These are phyloP conservation scores for Penicillium glabrum DNA, from an alignment of 2,329 filamentous ascomycete species.

Conservation along the genomic window DNA sequence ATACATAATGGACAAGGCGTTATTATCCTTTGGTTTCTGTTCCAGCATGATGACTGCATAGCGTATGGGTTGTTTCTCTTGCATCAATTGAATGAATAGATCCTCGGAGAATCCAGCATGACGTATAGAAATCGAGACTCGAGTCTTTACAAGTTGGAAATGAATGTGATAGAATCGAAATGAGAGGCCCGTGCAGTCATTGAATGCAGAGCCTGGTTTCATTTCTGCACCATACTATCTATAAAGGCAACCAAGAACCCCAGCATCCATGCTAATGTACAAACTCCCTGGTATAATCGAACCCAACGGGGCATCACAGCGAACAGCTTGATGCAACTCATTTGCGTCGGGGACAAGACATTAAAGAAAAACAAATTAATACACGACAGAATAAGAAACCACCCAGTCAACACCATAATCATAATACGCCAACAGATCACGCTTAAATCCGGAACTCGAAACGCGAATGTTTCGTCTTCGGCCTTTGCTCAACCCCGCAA, in stretches of 20 bases:
- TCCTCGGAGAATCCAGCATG: neutral
- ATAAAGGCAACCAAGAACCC: conserved; percentile 4
- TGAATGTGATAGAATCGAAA: neutral
- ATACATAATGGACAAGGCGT: conserved; percentile 21
- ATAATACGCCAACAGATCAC: conserved; percentile 6
- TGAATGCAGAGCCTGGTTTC: neutral
- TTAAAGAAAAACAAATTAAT: neutral
- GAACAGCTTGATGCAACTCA: neutral
- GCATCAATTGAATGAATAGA: neutral
- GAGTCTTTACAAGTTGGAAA: neutral
- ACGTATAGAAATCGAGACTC: neutral
- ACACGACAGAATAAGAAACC: neutral
- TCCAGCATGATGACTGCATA: neutral
- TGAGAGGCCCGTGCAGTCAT: neutral
- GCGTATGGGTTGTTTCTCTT: neutral
- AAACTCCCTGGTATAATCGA: conserved; percentile 19
- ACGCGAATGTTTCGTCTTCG: neutral
- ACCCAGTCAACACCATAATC: conserved; percentile 1
- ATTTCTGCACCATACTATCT: neutral
- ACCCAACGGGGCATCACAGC: neutral
- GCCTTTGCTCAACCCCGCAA: neutral
- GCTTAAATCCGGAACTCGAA: neutral
- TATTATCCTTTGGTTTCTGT: conserved; percentile 1
- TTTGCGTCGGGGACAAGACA: neutral
- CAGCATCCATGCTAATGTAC: conserved; percentile 24